Evolutionary conservation across 2,329 filamentous ascomycete species (phyloP).

Genomic region (Arthrobotrys iridis): DNA sequence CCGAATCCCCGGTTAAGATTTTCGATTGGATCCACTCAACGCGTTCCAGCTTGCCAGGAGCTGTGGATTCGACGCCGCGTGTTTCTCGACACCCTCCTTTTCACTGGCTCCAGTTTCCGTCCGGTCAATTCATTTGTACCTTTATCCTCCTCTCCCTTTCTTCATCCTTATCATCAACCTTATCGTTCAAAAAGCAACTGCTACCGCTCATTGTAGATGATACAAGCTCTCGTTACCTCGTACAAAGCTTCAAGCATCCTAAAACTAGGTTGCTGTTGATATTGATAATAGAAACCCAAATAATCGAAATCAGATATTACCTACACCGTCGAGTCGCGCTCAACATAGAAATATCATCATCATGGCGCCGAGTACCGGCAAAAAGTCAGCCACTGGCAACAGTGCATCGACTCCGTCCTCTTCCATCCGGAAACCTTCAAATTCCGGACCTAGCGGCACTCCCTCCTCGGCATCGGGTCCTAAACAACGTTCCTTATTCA

Average conservation of each 20-base stretch:
- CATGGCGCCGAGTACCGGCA: slow-evolving; percentile 60
- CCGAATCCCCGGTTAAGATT: slow-evolving; percentile 22
- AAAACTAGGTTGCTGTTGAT: slow-evolving; percentile 1
- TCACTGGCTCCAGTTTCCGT: neutral
- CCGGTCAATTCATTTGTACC: neutral
- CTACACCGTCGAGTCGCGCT: slow-evolving; percentile 20
- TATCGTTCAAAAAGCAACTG: neutral
- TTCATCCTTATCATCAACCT: neutral
- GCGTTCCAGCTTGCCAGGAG: slow-evolving; percentile 14
- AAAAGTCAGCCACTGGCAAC: slow-evolving; percentile 58
- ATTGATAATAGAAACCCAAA: slow-evolving; percentile 12
- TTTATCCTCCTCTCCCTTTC: neutral
- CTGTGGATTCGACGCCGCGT: slow-evolving; percentile 26
- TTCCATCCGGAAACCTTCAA: slow-evolving; percentile 56
- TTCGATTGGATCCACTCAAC: slow-evolving; percentile 16
- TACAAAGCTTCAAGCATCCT: neutral
- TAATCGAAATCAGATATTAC: neutral
- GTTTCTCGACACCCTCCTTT: slow-evolving; percentile 41
- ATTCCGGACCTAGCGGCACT: slow-evolving; percentile 62
- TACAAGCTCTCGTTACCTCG: neutral
- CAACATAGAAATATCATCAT: slow-evolving; percentile 46
- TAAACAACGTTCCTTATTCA: slow-evolving; percentile 66
- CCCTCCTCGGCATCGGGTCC: slow-evolving; percentile 61
- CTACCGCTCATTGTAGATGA: slow-evolving; percentile 33
- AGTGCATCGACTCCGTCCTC: slow-evolving; percentile 57